These are phyloP conservation scores for Trematosphaeria pertusa DNA, from an alignment of 2,329 filamentous ascomycete species.

Conservation along the genomic window DNA sequence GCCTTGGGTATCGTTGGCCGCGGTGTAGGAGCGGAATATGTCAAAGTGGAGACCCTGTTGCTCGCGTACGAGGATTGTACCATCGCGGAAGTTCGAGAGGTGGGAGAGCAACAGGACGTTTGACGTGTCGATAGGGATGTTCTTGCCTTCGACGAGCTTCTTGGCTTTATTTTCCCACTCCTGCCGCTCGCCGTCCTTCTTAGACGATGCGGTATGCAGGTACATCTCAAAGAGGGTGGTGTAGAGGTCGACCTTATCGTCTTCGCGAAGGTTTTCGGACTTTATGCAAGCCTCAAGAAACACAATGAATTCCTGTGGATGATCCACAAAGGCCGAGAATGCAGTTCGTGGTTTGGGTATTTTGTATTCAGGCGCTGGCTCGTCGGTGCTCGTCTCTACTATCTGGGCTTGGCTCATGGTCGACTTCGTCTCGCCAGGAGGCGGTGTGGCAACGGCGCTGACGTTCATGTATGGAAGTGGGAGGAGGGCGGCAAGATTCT, in stretches of 20 bases:
- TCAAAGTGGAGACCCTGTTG: slow-evolving; percentile 91
- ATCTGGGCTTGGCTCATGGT: slow-evolving; percentile 63
- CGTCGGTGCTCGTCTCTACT: slow-evolving; percentile 60
- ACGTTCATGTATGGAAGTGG: slow-evolving; percentile 85
- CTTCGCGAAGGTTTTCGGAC: slow-evolving; percentile 72
- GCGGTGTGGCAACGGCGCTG: slow-evolving; percentile 62
- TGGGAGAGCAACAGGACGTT: slow-evolving; percentile 94
- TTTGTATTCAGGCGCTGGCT: slow-evolving; percentile 68
- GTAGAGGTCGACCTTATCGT: slow-evolving; percentile 84
- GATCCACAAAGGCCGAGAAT: slow-evolving; percentile 96
- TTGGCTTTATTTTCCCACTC: slow-evolving; percentile 93
- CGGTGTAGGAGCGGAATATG: slow-evolving; percentile 95
- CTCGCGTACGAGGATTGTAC: slow-evolving; percentile 90
- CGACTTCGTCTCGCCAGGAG: slow-evolving; percentile 59
- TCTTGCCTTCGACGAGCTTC: slow-evolving; percentile 80
- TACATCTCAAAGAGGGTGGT: slow-evolving; percentile 99
- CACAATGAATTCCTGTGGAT: slow-evolving; percentile 86
- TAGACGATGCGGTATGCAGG: slow-evolving; percentile 81
- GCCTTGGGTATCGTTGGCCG: slow-evolving; percentile 87
- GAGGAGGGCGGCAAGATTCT: slow-evolving; percentile 83
- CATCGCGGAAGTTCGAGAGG: slow-evolving; percentile 86
- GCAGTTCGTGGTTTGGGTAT: slow-evolving; percentile 84
- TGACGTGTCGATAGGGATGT: slow-evolving; percentile 87
- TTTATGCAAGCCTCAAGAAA: slow-evolving; percentile 90
- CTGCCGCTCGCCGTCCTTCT: slow-evolving; percentile 72